These are phyloP conservation scores for Eucalyptus regnans DNA, from an alignment of 345 rosid species.

Conservation along the genomic window DNA sequence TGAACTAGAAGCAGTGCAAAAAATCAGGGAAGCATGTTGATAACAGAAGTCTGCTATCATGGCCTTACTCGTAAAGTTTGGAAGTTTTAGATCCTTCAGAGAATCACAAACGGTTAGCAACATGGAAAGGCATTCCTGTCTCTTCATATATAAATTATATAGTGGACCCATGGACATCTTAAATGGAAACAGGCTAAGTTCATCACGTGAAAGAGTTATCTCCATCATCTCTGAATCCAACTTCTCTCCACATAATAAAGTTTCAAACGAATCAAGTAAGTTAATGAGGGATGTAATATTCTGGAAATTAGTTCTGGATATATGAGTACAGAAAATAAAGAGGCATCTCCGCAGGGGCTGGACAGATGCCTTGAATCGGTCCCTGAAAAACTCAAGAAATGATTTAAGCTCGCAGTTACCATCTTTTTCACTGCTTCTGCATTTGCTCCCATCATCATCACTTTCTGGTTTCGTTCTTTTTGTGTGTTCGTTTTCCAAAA, in stretches of 20 bases:
- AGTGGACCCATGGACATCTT: background rate
- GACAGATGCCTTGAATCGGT: background rate
- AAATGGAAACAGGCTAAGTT: background rate
- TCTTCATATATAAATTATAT: background rate
- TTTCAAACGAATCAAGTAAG: conserved; percentile 9
- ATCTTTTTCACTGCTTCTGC: background rate
- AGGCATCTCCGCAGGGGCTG: conserved; percentile 10
- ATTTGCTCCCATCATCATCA: background rate
- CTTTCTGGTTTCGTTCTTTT: background rate
- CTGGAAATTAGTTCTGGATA: conserved; percentile 5
- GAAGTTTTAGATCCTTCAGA: conserved; percentile 8
- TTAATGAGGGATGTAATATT: background rate
- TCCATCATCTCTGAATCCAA: conserved; percentile 7
- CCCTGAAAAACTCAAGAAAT: conserved; percentile 14
- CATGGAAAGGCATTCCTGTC: conserved; percentile 11
- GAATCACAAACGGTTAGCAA: conserved; percentile 2
- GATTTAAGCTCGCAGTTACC: background rate
- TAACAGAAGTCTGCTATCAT: conserved; percentile 17
- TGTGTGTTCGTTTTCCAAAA: conserved; percentile 8
- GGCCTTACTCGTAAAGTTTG: background rate
- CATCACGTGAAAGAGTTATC: conserved; percentile 4
- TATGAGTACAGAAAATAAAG: conserved; percentile 10
- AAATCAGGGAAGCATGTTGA: conserved; percentile 13
- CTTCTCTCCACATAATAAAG: background rate
- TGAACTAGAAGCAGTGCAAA: conserved; percentile 33